Base-by-base conservation (phyloP, 2,329 filamentous ascomycete genomes). In the Erysiphe pulchra region DNA sequence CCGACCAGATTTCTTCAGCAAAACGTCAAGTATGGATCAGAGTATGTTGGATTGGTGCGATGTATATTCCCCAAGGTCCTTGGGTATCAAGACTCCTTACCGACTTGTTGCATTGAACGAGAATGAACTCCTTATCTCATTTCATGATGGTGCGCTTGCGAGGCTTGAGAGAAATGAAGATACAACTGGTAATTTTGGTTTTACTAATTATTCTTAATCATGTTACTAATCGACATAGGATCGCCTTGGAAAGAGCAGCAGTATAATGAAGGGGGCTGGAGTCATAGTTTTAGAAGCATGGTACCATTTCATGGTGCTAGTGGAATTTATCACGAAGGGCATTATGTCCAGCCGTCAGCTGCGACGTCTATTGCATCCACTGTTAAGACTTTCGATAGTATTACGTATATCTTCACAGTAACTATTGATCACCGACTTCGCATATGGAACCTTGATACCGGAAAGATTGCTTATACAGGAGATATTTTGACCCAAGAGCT, bases 381-480 rank as follows among this genome's bases (percentile, higher is more conserved):
- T 66, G 69, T 11, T 60, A 63, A 28, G 60, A 73, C 48, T 36
- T 51, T 58, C 2, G 50, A 53, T 40, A 70, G 68, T 3, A 58
- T 69, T 17, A 62, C 69, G 9, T 77, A 73, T 51, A 65, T 72
- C 1, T 82, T 93, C 54, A 86, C 86, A 0, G 74, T 93, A 43
- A 90, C 81, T 50, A 66, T 98, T 48, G 86, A 98, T 54, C 86
- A 98, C 58, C 78, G 76, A 11, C 64, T 98, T 57, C 77, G 85
- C 55, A 76, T 90, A 36, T 95, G 90, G 87, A 90, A 92, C 56
- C 67, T 87, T 31, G 66, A 73, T n/a, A 81, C 73, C 36, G 86
- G 86, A 42, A 80, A 77, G 57, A 71, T 92, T 46, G 72, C 82
- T 5, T 74, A 75, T 47, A 77, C 78, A 6, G 75, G 75, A 52